These are phyloP conservation scores for Aspergillus luchuensis DNA, from an alignment of 2,329 filamentous ascomycete genomes.

Conservation along the genomic window DNA sequence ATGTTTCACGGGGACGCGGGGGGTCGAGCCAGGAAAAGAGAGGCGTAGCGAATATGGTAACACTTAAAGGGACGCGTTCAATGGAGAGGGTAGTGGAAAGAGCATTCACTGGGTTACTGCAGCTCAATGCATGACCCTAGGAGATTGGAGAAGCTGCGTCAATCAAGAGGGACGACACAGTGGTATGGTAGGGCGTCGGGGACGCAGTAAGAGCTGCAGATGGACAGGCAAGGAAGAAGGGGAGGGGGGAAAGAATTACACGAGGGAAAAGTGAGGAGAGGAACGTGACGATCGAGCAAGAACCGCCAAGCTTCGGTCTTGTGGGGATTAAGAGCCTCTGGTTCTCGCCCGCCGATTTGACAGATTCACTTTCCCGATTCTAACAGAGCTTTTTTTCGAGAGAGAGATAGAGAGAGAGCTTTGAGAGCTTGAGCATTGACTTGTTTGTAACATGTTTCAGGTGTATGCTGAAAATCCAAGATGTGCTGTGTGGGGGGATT, in stretches of 20 bases:
- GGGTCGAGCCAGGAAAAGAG: background rate
- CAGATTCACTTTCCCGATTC: background rate
- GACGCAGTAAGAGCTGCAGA: background rate
- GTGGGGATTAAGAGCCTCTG: conserved; percentile 4
- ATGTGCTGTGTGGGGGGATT: background rate
- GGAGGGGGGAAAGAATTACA: background rate
- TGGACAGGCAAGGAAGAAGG: background rate
- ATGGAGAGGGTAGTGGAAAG: conserved; percentile 12
- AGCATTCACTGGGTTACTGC: conserved; percentile 15
- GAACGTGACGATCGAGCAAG: conserved; percentile 16
- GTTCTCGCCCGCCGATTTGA: background rate
- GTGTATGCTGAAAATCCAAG: background rate
- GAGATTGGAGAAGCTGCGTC: conserved; percentile 4
- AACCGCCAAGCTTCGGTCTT: conserved; percentile 18
- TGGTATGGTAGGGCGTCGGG: background rate
- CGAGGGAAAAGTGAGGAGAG: conserved; percentile 8
- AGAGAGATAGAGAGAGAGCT: no score
- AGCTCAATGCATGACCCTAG: conserved; percentile 25
- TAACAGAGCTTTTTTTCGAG: no score
- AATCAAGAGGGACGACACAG: background rate
- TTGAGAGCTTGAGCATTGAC: no score
- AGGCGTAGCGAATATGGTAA: background rate
- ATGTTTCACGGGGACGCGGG: conserved; percentile 25
- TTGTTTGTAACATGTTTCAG: background rate
- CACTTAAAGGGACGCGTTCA: conserved; percentile 20